These are phyloP conservation scores for Malassezia vespertilionis DNA, from an alignment of 1,284 basidiomycete species.

Conservation along the genomic window DNA sequence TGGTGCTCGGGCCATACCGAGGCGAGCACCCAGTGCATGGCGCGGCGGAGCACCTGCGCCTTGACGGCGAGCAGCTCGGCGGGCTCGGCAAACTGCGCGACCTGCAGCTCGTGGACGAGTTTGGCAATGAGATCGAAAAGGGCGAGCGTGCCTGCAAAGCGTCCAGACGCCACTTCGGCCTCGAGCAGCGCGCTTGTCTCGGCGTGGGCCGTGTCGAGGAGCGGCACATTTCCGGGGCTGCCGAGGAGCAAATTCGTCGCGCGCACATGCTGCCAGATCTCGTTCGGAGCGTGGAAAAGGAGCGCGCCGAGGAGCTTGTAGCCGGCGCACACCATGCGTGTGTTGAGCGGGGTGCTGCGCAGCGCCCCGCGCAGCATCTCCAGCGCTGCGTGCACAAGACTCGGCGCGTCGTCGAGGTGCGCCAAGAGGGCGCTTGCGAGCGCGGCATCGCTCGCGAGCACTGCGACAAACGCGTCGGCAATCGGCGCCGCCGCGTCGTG, in stretches of 20 bases:
- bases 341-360: slow-evolving; percentile 53
- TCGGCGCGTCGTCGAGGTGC: slow-evolving; percentile 52
- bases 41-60: slow-evolving; percentile 67
- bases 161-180: slow-evolving; percentile 61
- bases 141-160: slow-evolving; percentile 67
- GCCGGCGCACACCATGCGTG: slow-evolving; percentile 64
- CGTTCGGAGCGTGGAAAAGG: slow-evolving; percentile 62
- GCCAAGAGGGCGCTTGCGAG: slow-evolving; percentile 60
- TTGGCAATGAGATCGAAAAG: slow-evolving; percentile 65
- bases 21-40: slow-evolving; percentile 63
- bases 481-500: slow-evolving; percentile 57
- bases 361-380: slow-evolving; percentile 73
- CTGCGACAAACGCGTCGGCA: slow-evolving; percentile 65
- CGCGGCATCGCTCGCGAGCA: slow-evolving; percentile 57
- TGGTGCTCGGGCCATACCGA: slow-evolving; percentile 75
- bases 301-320: slow-evolving; percentile 68
- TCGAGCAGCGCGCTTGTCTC: slow-evolving; percentile 56
- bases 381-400: slow-evolving; percentile 65
- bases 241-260: slow-evolving; percentile 67
- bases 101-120: slow-evolving; percentile 62
- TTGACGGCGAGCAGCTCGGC: slow-evolving; percentile 58
- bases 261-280: slow-evolving; percentile 73
- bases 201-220: slow-evolving; percentile 8
- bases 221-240: slow-evolving; percentile 31
- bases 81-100: slow-evolving; percentile 54